Evolutionary conservation across 495 filamentous ascomycete species (phyloP).

Genomic region (Podospora tetraspora): DNA sequence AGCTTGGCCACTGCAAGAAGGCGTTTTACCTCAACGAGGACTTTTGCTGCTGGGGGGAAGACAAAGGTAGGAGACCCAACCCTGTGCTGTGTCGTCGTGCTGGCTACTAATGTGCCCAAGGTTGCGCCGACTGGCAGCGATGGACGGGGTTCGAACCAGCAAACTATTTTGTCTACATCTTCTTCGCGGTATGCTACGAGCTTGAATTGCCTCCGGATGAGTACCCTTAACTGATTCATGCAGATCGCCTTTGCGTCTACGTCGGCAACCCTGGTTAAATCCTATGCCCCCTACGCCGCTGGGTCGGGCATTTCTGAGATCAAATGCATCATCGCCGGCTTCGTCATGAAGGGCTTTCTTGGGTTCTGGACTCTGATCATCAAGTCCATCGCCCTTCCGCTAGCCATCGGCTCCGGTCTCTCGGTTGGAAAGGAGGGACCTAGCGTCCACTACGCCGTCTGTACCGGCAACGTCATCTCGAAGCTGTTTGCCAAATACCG

Average conservation of each 20-base stretch:
- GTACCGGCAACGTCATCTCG: constrained; percentile 95
- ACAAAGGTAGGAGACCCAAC: constrained; percentile 56
- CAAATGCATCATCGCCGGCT: constrained; percentile 99
- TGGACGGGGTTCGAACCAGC: constrained; percentile 76
- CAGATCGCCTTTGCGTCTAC: constrained; percentile 77
- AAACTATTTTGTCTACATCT: constrained; percentile 86
- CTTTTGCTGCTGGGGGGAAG: constrained; percentile 97
- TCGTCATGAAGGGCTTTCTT: constrained; percentile 98
- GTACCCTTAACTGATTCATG: constrained; percentile 14
- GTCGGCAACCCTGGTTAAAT: constrained; percentile 80
- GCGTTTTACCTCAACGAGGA: constrained; percentile 97
- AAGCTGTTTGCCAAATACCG: constrained; percentile 89
- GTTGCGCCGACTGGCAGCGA: constrained; percentile 81
- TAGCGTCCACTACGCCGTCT: constrained; percentile 97
- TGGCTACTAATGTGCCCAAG: constrained; percentile 38
- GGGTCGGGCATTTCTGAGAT: constrained; percentile 98
- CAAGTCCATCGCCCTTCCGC: constrained; percentile 84
- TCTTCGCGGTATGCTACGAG: constrained; percentile 64
- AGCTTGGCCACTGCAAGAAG: constrained; percentile 87
- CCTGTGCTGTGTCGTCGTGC: background rate
- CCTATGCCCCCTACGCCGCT: constrained; percentile 92
- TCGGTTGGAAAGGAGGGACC: constrained; percentile 97
- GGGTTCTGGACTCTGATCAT: constrained; percentile 89
- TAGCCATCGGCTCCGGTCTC: constrained; percentile 90
- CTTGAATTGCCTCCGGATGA: background rate